phyloP scores from a whole-genome alignment of 257 asterid species.

The Knoxia roxburghii region DNA sequence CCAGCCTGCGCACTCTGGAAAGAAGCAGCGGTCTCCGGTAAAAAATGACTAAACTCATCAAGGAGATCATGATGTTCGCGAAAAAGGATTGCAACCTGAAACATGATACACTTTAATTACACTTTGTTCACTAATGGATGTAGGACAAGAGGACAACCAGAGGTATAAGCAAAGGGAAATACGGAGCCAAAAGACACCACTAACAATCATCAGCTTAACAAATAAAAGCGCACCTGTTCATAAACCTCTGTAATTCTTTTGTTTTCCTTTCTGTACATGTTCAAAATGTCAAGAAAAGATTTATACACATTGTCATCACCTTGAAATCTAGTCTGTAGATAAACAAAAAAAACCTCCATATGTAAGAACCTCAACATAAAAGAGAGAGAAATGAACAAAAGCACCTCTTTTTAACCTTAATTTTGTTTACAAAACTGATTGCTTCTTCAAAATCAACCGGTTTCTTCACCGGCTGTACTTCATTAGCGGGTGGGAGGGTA shows the following conservation, averaged over 20 bases:
- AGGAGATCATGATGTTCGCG: conserved; percentile 81
- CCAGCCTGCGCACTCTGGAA: conserved; percentile 39
- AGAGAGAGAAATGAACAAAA: background rate
- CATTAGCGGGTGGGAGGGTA: conserved; percentile 56
- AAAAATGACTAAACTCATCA: conserved; percentile 84
- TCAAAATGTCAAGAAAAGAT: conserved; percentile 87
- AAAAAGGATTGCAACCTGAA: conserved; percentile 85
- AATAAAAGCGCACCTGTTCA: conserved; percentile 56
- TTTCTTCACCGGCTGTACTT: conserved; percentile 51
- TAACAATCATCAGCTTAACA: conserved; percentile 17
- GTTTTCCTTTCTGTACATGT: conserved; percentile 67
- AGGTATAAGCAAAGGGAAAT: background rate
- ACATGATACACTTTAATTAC: conserved; percentile 15
- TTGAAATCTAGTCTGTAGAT: conserved; percentile 87
- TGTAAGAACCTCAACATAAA: conserved; percentile 13
- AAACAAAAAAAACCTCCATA: conserved; percentile 27
- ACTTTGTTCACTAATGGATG: background rate
- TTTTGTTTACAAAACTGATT: conserved; percentile 68
- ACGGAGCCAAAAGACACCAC: background rate
- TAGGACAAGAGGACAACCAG: background rate
- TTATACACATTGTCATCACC: conserved; percentile 80
- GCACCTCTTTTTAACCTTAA: conserved; percentile 56
- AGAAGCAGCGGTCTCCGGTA: conserved; percentile 69
- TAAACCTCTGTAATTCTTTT: conserved; percentile 72
- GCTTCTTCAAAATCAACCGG: conserved; percentile 80